These are phyloP conservation scores for Agrostemma githago DNA, from an alignment of 148 eudicot species.

Conservation along the genomic window DNA sequence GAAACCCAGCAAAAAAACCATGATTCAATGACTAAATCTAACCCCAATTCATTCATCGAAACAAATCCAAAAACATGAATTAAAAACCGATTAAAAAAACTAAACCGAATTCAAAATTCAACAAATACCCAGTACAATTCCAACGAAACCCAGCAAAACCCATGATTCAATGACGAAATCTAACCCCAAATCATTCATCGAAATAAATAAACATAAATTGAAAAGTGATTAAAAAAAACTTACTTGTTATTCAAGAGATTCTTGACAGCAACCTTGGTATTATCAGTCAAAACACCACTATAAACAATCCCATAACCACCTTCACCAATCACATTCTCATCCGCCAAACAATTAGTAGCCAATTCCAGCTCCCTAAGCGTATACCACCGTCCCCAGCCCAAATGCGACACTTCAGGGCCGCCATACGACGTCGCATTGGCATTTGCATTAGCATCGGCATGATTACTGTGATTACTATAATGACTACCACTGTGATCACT, in stretches of 20 bases:
- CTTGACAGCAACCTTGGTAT: conserved; percentile 79
- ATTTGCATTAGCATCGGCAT: neutral
- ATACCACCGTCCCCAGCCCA: conserved; percentile 96
- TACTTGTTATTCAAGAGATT: conserved; percentile 87
- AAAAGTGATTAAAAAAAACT: neutral
- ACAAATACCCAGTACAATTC: too few relatives aligned
- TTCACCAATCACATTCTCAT: conserved; percentile 93
- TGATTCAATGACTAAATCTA: neutral
- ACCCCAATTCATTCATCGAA: too few relatives aligned
- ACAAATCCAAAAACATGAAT: too few relatives aligned
- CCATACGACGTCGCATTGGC: conserved; percentile 39
- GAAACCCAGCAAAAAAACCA: conserved; percentile 3
- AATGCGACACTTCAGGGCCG: conserved; percentile 77
- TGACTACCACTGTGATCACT: conserved; percentile 5
- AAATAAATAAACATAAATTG: neutral
- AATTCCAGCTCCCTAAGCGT: conserved; percentile 76
- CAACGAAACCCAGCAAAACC: neutral
- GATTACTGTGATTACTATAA: conserved; percentile 11
- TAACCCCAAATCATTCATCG: neutral
- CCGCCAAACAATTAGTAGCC: conserved; percentile 68
- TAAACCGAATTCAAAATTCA: too few relatives aligned
- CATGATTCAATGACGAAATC: neutral
- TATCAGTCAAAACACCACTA: conserved; percentile 65
- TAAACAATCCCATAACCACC: conserved; percentile 98
- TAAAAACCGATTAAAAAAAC: too few relatives aligned